A percentile compares a stretch with the other conserved stretches of the same genome.
phyloP scores from a whole-genome alignment of 2,329 filamentous ascomycete genomes.

The Plenodomus tracheiphilus region DNA sequence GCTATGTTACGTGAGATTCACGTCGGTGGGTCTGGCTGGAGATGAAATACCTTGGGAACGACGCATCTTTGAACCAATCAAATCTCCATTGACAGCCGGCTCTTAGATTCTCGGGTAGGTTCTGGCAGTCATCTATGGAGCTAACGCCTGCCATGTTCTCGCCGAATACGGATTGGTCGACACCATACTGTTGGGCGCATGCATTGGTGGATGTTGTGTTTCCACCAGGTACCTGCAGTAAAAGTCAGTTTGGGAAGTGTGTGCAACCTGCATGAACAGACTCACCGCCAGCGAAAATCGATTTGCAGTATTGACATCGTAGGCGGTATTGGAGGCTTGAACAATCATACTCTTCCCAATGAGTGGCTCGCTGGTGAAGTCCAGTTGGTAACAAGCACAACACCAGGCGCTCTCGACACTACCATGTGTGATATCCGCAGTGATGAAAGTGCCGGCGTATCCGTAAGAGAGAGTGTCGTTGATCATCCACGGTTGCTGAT shows the following conservation, averaged over 20 bases:
- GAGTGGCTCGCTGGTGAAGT: constrained; percentile 60
- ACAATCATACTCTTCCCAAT: constrained; percentile 66
- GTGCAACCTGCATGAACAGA: neutral
- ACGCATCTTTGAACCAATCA: constrained; percentile 41
- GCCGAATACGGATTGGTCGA: constrained; percentile 41
- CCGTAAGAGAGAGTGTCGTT: constrained; percentile 64
- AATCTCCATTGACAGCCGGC: constrained; percentile 40
- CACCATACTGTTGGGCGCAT: constrained; percentile 38
- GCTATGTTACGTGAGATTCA: constrained; percentile 33
- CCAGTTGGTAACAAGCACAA: constrained; percentile 67
- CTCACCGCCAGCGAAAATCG: constrained; percentile 44
- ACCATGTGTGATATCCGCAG: constrained; percentile 35
- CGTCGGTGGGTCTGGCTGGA: constrained; percentile 4
- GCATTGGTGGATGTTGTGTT: constrained; percentile 41
- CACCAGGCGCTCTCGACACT: constrained; percentile 65
- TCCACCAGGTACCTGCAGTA: constrained; percentile 39
- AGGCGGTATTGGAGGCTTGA: constrained; percentile 65
- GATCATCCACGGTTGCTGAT: constrained; percentile 65
- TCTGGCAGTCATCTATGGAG: constrained; percentile 37
- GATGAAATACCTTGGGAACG: constrained; percentile 35
- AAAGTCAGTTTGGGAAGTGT: constrained; percentile 11
- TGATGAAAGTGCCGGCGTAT: constrained; percentile 64
- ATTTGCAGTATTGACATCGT: constrained; percentile 38
- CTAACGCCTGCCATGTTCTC: constrained; percentile 29
- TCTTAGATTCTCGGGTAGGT: constrained; percentile 33